Percentiles rank a stretch among this genome's conserved stretches.
These are phyloP conservation scores for Cenchrus fungigraminus DNA, from an alignment of 176 grass and related monocot genomes.

Conservation along the genomic window DNA sequence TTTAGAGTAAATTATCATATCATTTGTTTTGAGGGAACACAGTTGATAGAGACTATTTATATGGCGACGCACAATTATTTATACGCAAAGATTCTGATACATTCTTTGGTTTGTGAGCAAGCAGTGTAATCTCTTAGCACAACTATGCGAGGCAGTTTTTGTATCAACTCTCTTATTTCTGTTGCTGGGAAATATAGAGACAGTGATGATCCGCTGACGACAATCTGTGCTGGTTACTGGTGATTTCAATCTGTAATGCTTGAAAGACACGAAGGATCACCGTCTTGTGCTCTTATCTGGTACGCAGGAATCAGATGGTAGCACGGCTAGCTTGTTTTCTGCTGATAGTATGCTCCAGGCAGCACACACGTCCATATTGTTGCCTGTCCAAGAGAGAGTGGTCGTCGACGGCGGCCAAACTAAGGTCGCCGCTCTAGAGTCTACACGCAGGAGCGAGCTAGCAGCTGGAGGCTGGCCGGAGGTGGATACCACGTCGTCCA, in stretches of 20 bases:
- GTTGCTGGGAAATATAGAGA: background rate
- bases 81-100: conserved; percentile 36
- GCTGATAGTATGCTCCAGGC: no score
- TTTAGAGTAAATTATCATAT: conserved; percentile 56
- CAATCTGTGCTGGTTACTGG: background rate
- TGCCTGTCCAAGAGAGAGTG: no score
- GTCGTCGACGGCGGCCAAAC: no score
- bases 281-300: no score
- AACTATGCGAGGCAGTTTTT: conserved; percentile 1
- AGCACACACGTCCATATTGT: no score
- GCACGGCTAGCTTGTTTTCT: no score
- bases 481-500: no score
- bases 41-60: background rate
- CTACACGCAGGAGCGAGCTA: no score
- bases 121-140: conserved; percentile 31
- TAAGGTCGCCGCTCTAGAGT: no score
- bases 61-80: conserved; percentile 2
- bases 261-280: background rate
- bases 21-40: conserved; percentile 41
- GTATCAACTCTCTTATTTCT: background rate
- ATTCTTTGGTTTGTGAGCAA: conserved; percentile 47
- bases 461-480: no score
- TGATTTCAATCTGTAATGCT: background rate
- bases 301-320: no score
- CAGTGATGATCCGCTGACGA: background rate